Percentiles rank a stretch among this genome's conserved stretches.
Evolutionary conservation across 805 yeast genomes (phyloP).

Genomic region (Candida anglica): DNA sequence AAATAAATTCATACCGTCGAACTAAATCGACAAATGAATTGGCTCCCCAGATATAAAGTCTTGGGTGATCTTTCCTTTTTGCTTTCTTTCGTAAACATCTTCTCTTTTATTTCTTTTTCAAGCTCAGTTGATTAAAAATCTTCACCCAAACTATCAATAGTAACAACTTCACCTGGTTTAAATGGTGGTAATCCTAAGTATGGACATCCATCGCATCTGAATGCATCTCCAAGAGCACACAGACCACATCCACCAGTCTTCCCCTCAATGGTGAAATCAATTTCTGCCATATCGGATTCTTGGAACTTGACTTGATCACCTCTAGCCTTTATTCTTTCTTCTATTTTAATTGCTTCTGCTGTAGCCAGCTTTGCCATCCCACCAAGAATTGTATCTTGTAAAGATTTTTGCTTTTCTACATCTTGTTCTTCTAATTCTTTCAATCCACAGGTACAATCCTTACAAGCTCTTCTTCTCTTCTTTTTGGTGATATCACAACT

Average conservation of each 20-base stretch:
- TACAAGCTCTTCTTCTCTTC: slow-evolving; percentile 88
- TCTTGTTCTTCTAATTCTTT: slow-evolving; percentile 80
- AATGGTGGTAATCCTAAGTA: slow-evolving; percentile 96
- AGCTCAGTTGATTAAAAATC: too few relatives aligned
- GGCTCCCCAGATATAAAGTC: too few relatives aligned
- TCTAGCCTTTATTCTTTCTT: slow-evolving; percentile 44
- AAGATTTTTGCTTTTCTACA: slow-evolving; percentile 37
- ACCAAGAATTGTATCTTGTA: slow-evolving; percentile 44
- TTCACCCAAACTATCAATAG: slow-evolving; percentile 70
- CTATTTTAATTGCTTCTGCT: slow-evolving; percentile 51
- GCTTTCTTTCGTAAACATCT: neutral
- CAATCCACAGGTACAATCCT: slow-evolving; percentile 96
- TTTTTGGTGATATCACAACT: slow-evolving; percentile 50
- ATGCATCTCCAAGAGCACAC: slow-evolving; percentile 96
- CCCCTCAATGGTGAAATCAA: slow-evolving; percentile 95
- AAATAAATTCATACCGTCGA: too few relatives aligned
- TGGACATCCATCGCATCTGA: slow-evolving; percentile 98
- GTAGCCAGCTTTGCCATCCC: slow-evolving; percentile 49
- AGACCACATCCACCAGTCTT: slow-evolving; percentile 97
- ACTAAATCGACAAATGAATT: too few relatives aligned
- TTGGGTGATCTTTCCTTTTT: neutral
- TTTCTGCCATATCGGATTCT: slow-evolving; percentile 75
- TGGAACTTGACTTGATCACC: slow-evolving; percentile 59
- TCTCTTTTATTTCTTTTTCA: too few relatives aligned
- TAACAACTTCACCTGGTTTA: slow-evolving; percentile 92